Conservation (phyloP, 2,329 filamentous ascomycete genomes). For the Arthrobotrys conoides region DNA sequence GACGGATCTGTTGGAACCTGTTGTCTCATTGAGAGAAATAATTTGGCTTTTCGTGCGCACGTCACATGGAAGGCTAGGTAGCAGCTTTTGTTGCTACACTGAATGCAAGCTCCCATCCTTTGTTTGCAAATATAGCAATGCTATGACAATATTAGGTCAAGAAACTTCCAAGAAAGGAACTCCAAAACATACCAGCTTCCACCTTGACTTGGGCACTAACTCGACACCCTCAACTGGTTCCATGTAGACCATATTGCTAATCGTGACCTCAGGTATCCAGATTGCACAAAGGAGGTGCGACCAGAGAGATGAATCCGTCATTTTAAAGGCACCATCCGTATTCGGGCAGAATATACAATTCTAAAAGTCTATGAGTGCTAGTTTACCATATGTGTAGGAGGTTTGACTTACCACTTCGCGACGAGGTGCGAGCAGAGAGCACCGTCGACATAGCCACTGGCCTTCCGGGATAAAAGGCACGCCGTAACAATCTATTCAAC, state of each 20-base stretch:
- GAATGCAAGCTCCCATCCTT: conserved; percentile 97
- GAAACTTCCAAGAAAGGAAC: neutral
- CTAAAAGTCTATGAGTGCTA: conserved; percentile 66
- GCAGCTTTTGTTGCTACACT: conserved; percentile 97
- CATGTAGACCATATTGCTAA: conserved; percentile 97
- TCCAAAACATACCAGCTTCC: conserved; percentile 77
- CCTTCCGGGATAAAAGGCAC: conserved; percentile 99
- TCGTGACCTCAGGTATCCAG: conserved; percentile 97
- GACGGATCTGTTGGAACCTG: conserved; percentile 72
- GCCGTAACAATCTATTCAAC: conserved; percentile 83
- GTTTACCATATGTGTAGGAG: neutral
- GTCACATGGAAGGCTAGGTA: conserved; percentile 98
- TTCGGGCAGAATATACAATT: conserved; percentile 99
- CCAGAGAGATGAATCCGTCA: conserved; percentile 96
- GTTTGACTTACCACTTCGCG: conserved; percentile 80
- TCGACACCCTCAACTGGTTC: conserved; percentile 98
- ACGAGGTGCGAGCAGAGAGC: conserved; percentile 86
- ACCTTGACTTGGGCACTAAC: conserved; percentile 93
- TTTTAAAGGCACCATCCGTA: conserved; percentile 97
- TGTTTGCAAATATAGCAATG: conserved; percentile 97
- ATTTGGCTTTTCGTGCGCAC: conserved; percentile 86
- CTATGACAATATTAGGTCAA: conserved; percentile 51
- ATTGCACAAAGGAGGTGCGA: conserved; percentile 95
- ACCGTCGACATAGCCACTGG: conserved; percentile 97
- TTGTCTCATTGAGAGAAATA: conserved; percentile 98